Percentiles rank a stretch among this genome's conserved stretches.
phyloP scores from a whole-genome alignment of 306 rosid genomes.

The Lablab purpureus region DNA sequence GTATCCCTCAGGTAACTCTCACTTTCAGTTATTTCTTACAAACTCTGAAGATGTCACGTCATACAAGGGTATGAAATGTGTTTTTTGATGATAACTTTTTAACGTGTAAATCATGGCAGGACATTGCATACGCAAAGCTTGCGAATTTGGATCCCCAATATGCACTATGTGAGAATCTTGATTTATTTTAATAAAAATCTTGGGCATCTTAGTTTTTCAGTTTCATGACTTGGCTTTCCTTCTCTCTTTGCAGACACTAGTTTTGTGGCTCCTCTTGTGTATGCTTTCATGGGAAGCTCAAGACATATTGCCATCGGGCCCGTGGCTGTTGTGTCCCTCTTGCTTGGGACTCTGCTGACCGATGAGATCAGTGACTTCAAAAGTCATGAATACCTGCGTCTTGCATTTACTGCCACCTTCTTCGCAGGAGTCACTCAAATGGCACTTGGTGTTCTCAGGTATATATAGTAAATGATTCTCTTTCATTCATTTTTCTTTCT shows the following conservation, averaged over 20 bases:
- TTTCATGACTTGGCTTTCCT: neutral
- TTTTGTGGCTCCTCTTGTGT: constrained; percentile 80
- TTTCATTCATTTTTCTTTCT: neutral
- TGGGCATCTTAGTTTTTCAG: neutral
- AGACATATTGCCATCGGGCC: constrained; percentile 91
- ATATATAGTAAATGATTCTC: constrained; percentile 1
- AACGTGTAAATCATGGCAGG: constrained; percentile 25
- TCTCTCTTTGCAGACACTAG: constrained; percentile 62
- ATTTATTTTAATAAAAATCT: neutral
- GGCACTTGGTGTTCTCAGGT: constrained; percentile 74
- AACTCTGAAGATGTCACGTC: too few species aligned
- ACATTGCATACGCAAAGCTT: constrained; percentile 62
- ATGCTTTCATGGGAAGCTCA: constrained; percentile 87
- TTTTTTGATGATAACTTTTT: constrained; percentile 12
- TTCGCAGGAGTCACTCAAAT: constrained; percentile 82
- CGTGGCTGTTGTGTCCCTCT: constrained; percentile 84
- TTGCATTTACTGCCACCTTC: constrained; percentile 86
- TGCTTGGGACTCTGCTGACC: constrained; percentile 65
- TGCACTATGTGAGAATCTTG: constrained; percentile 57
- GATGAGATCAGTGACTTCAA: constrained; percentile 48
- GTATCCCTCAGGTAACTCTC: constrained; percentile 73
- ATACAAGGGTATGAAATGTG: neutral
- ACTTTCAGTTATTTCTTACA: neutral
- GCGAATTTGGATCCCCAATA: constrained; percentile 57
- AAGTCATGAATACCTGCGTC: constrained; percentile 52